phyloP scores from a whole-genome alignment of 2,329 filamentous ascomycete species.

The Exserohilum rostratum region DNA sequence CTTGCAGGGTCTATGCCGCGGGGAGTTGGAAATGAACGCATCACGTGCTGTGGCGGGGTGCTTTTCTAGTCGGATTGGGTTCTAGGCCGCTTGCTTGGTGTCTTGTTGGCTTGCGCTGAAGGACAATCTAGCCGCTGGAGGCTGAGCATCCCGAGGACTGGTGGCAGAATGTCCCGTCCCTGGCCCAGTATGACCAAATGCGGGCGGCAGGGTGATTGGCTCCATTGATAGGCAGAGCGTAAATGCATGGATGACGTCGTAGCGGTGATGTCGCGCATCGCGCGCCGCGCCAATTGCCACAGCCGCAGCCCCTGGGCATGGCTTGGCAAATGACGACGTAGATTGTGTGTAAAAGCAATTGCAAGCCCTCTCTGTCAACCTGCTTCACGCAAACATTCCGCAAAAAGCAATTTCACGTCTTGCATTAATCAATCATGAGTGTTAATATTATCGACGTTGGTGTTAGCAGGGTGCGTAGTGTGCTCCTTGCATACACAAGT shows the following conservation, averaged over 20 bases:
- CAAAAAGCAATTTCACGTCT: constrained; percentile 1
- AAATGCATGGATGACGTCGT: constrained; percentile 25
- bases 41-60: too few relatives aligned
- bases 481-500: constrained; percentile 6
- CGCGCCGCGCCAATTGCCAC: constrained; percentile 12
- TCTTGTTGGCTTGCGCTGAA: neutral
- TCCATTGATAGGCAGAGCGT: constrained; percentile 3
- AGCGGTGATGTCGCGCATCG: constrained; percentile 16
- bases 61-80: too few relatives aligned
- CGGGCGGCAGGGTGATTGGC: constrained; percentile 6
- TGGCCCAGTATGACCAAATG: neutral
- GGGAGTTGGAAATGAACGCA: neutral
- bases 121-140: constrained; percentile 8
- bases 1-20: neutral
- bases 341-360: constrained; percentile 4
- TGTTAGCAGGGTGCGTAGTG: constrained; percentile 21
- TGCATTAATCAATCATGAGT: constrained; percentile 7
- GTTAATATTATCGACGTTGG: constrained; percentile 24
- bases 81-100: too few relatives aligned
- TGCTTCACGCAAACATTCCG: neutral
- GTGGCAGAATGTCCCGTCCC: too few relatives aligned
- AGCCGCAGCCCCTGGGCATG: constrained; percentile 10
- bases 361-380: neutral
- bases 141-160: constrained; percentile 7
- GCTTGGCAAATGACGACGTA: constrained; percentile 19